phyloP scores from a whole-genome alignment of 1,139 yeast species.

The Debaryomycetaceae sp. region DNA sequence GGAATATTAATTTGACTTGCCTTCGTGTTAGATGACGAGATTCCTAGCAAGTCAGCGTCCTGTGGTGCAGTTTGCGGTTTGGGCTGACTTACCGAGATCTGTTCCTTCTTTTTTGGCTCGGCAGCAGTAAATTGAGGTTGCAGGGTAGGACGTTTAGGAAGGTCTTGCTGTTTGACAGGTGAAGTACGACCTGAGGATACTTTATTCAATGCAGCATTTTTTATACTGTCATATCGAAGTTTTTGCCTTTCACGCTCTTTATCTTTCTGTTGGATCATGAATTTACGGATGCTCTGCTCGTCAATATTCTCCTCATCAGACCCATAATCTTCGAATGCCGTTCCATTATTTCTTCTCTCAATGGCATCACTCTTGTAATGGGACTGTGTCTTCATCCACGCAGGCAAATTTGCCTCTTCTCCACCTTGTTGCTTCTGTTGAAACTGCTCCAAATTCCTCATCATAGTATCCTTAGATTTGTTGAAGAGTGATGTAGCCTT shows the following conservation, averaged over 20 bases:
- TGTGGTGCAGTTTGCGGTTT: not conserved
- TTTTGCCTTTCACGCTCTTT: slow-evolving; percentile 35
- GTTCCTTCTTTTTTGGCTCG: not conserved
- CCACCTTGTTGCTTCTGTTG: slow-evolving; percentile 30
- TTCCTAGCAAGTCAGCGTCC: slow-evolving; percentile 22
- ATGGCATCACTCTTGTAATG: slow-evolving; percentile 42
- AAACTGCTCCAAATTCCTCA: slow-evolving; percentile 63
- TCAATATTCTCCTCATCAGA: slow-evolving; percentile 44
- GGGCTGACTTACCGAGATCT: not conserved
- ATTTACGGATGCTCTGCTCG: slow-evolving; percentile 35
- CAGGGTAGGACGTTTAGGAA: slow-evolving; percentile 4
- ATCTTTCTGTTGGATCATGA: slow-evolving; percentile 37
- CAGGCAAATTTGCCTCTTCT: slow-evolving; percentile 50
- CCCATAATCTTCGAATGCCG: slow-evolving; percentile 37
- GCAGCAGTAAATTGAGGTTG: not conserved
- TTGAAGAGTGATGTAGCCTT: slow-evolving; percentile 62
- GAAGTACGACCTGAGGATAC: slow-evolving; percentile 12
- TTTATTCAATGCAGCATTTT: slow-evolving; percentile 17
- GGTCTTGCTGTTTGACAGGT: slow-evolving; percentile 1
- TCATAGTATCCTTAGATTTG: slow-evolving; percentile 59
- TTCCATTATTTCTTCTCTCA: slow-evolving; percentile 36
- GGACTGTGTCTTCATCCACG: slow-evolving; percentile 72
- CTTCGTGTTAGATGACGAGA: slow-evolving; percentile 7
- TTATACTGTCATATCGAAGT: slow-evolving; percentile 21
- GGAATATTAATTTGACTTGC: slow-evolving; percentile 18